A percentile compares a stretch with the other conserved stretches of the same genome.
phyloP scores from a whole-genome alignment of 176 grass and related monocot species.

The Saccharum spontaneum region DNA sequence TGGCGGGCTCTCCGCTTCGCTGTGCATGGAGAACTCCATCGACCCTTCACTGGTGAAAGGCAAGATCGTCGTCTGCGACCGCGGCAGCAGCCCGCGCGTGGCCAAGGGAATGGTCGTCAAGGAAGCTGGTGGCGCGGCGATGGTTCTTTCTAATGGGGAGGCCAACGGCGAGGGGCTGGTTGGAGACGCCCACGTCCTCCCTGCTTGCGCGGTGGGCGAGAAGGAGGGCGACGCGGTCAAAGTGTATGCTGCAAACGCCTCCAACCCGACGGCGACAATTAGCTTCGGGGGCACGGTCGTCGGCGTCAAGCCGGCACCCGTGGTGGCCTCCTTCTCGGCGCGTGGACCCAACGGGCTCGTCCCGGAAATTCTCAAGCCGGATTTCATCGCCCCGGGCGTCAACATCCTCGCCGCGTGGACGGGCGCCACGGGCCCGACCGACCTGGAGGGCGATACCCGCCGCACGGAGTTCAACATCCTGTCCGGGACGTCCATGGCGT shows the following conservation, averaged over 20 bases:
- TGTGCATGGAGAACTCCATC: constrained; percentile 97
- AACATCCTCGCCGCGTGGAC: constrained; percentile 99
- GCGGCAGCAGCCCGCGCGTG: constrained; percentile 93
- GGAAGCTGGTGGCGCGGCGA: constrained; percentile 74
- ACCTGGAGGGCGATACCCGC: constrained; percentile 55
- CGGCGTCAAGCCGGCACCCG: constrained; percentile 85
- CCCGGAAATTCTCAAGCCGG: constrained; percentile 89
- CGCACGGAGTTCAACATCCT: constrained; percentile 96
- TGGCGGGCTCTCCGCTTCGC: constrained; percentile 64
- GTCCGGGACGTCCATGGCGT: constrained; percentile 95
- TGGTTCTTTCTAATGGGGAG: constrained; percentile 79
- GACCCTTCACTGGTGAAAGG: constrained; percentile 73
- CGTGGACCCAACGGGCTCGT: constrained; percentile 83
- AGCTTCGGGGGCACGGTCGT: constrained; percentile 74
- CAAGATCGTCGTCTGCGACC: constrained; percentile 91
- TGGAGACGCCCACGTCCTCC: constrained; percentile 87
- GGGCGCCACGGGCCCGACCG: constrained; percentile 68
- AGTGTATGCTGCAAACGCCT: constrained; percentile 46
- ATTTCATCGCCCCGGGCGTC: constrained; percentile 84
- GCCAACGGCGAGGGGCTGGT: constrained; percentile 90
- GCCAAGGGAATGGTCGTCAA: constrained; percentile 91
- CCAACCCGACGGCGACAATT: constrained; percentile 61
- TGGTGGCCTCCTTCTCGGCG: constrained; percentile 90
- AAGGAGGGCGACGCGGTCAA: constrained; percentile 75
- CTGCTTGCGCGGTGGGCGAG: constrained; percentile 75